Conservation (phyloP, 23 red algal species). For the Gracilaria caudata region DNA sequence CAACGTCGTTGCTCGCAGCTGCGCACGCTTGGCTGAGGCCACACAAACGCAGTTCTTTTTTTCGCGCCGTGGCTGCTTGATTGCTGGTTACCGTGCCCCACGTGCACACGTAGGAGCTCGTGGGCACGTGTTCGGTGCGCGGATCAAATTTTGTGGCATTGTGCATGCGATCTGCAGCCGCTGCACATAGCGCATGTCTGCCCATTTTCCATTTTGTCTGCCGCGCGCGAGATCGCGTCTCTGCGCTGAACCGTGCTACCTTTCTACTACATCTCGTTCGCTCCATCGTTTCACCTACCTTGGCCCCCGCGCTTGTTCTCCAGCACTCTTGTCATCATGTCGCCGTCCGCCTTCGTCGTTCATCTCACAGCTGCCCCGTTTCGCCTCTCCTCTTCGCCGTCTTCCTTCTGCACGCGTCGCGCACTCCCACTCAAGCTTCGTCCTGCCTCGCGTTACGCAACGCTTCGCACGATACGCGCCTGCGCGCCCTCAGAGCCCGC, state of each 20-base stretch:
- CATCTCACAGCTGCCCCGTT: neutral
- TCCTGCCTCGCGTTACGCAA: neutral
- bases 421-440: neutral
- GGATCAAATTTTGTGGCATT: too few relatives aligned
- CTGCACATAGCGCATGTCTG: too few relatives aligned
- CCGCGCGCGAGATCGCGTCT: neutral
- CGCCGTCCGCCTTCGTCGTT: constrained; percentile 11
- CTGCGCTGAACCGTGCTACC: too few relatives aligned
- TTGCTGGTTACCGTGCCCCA: too few relatives aligned
- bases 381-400: neutral
- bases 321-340: neutral
- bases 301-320: too few relatives aligned
- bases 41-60: too few relatives aligned
- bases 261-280: neutral
- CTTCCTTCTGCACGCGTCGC: neutral
- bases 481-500: neutral
- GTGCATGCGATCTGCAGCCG: too few relatives aligned
- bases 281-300: neutral
- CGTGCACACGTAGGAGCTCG: neutral
- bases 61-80: neutral
- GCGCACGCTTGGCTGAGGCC: neutral
- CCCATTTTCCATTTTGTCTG: neutral
- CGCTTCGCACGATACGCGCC: neutral
- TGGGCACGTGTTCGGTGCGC: too few relatives aligned
- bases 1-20: neutral